Evolutionary conservation across 1,139 yeast species (phyloP), one percentile per base, ranked within the genome.

Genomic region (Lodderomyces margitis): DNA sequence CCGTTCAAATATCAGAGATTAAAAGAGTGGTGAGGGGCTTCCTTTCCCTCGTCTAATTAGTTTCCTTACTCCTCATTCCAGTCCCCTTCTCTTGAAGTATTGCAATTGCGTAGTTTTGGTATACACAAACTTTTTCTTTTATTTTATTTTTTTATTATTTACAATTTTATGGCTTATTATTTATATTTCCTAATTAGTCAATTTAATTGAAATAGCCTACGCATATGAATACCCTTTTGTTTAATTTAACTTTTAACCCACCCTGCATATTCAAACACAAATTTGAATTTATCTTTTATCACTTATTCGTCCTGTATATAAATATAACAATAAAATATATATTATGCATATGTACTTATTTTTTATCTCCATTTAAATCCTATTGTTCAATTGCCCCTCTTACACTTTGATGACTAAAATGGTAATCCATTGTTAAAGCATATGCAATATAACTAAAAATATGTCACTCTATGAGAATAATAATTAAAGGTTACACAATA

Each of bases 151-250:
- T 12, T n/a, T 5, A 5, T 12, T 5, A 27, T 27, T 12, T 5
- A 27, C 5, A 27, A 5, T 11, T 8, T 6, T 8, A 11, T 11
- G 6, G 6, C 8, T 12, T 27, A 12, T 27, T 27, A 12, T 27
- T 27, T 27, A 27, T 15, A 28, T 28, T 28, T 28, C 32, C 32
- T 28, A 28, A 28, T 28, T 28, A 28, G 32, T 28, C 32, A 28
- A 28, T 28, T 15, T 28, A 28, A 28, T 28, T 28, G 11, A 28
- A n/a, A n/a, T n/a, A n/a, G n/a, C n/a, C n/a, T n/a, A n/a, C n/a
- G n/a, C n/a, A 4, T 12, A 12, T 9, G 5, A 25, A 6, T 25
- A 25, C 30, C 30, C 16, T 25, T 25, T 7, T 9, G 9, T 25
- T n/a, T 25, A 25, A 4, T 25, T 25, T 12, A 6, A 12, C 6